phyloP scores from a whole-genome alignment of 495 filamentous ascomycete species.

The Penicillium turbatum region DNA sequence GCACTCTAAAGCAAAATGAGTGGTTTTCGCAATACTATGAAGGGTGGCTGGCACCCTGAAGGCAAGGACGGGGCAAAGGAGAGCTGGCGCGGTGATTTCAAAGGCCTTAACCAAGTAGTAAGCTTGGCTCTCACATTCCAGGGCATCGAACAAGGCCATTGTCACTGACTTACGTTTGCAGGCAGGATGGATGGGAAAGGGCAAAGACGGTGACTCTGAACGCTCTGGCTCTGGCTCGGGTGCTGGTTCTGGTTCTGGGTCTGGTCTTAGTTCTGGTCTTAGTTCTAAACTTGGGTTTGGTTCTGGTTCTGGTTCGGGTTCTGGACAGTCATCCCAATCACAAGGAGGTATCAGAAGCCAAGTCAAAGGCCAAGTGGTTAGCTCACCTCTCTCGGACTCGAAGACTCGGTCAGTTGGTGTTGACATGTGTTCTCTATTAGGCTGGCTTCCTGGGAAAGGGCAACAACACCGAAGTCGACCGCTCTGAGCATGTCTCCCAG shows the following conservation, averaged over 20 bases:
- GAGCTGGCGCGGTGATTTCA: constrained; percentile 56
- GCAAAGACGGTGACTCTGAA: constrained; percentile 30
- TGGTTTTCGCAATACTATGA: constrained; percentile 47
- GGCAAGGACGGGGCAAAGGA: constrained; percentile 52
- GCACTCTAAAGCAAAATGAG: constrained; percentile 38
- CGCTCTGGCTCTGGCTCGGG: too few relatives aligned
- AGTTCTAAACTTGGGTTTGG: background rate
- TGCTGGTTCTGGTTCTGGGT: background rate
- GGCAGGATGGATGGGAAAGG: constrained; percentile 46
- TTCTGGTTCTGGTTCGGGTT: background rate
- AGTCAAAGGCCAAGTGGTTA: constrained; percentile 47
- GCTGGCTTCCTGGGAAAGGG: constrained; percentile 47
- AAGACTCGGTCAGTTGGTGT: constrained; percentile 9
- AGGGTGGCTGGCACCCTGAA: constrained; percentile 58
- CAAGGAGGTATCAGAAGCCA: constrained; percentile 23
- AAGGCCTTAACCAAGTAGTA: constrained; percentile 57
- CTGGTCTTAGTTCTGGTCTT: background rate
- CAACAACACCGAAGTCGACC: constrained; percentile 37
- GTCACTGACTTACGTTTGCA: constrained; percentile 7
- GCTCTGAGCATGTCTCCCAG: constrained; percentile 51
- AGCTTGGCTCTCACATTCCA: constrained; percentile 12
- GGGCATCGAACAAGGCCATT: constrained; percentile 6
- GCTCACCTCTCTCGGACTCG: constrained; percentile 9
- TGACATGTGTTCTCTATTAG: constrained; percentile 8
- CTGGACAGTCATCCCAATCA: background rate